Percentiles rank a stretch among this genome's conserved stretches.
Evolutionary conservation across 1,284 basidiomycete genomes (phyloP).

Genomic region (Moniliella sp.): DNA sequence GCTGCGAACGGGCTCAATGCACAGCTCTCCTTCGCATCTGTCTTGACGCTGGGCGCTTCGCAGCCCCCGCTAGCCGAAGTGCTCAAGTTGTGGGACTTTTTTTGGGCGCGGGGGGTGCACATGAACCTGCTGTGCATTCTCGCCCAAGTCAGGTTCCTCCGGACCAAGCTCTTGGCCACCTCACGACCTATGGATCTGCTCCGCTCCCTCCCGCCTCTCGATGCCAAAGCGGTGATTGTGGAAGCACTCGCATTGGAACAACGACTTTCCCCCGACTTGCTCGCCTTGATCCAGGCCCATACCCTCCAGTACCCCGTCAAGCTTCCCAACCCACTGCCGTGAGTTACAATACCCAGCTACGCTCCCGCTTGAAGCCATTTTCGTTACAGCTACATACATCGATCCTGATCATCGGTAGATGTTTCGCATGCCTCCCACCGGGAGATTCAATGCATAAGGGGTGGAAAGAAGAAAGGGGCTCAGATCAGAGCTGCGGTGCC

Average conservation of each 20-base stretch:
- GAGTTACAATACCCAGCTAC: no score
- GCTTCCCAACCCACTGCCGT: no score
- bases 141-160: constrained; percentile 69
- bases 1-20: constrained; percentile 78
- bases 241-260: constrained; percentile 78
- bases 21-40: constrained; percentile 52
- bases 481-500: no score
- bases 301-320: no score
- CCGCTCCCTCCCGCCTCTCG: constrained; percentile 74
- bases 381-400: no score
- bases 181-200: constrained; percentile 75
- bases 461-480: no score
- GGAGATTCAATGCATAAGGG: no score
- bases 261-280: constrained; percentile 51
- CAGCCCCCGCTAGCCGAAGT: constrained; percentile 87
- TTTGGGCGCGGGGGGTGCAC: constrained; percentile 90
- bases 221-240: constrained; percentile 65
- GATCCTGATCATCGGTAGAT: no score
- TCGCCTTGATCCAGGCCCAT: constrained; percentile 14
- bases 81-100: constrained; percentile 82
- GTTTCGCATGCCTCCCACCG: no score
- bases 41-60: constrained; percentile 69
- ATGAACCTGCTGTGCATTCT: constrained; percentile 85
- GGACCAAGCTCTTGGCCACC: constrained; percentile 46
- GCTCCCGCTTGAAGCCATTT: no score